Conservation (phyloP, 2,329 filamentous ascomycete genomes). For the Zasmidium cellare region DNA sequence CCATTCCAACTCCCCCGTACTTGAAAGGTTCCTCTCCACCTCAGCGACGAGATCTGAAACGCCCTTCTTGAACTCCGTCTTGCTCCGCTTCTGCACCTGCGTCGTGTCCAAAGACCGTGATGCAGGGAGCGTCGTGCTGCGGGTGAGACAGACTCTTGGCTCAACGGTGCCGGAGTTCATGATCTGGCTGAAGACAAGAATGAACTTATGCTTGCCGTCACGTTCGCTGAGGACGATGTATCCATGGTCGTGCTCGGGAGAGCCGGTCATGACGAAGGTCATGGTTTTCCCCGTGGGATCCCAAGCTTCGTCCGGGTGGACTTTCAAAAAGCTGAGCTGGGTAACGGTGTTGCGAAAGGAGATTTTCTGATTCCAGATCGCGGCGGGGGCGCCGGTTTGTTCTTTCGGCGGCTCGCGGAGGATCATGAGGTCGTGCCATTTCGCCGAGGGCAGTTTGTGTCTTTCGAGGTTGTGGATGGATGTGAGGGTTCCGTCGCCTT, state of each 20-base stretch:
- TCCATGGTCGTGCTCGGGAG: conserved; percentile 16
- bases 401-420: conserved; percentile 13
- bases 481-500: conserved; percentile 12
- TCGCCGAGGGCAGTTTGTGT: conserved; percentile 10
- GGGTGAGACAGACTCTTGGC: conserved; percentile 15
- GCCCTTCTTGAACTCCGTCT: conserved; percentile 20
- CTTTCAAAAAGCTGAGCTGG: conserved; percentile 9
- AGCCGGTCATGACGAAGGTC: conserved; percentile 19
- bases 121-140: conserved; percentile 8
- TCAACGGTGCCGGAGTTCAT: conserved; percentile 13
- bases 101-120: neutral
- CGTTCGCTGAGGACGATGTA: conserved; percentile 18
- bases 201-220: conserved; percentile 20
- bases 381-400: conserved; percentile 8
- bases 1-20: conserved; percentile 18
- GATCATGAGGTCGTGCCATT: conserved; percentile 20
- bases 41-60: conserved; percentile 13
- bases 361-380: conserved; percentile 23
- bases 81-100: conserved; percentile 3
- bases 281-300: conserved; percentile 8
- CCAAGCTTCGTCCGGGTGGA: conserved; percentile 17
- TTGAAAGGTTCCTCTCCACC: conserved; percentile 10
- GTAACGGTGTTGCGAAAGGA: conserved; percentile 14
- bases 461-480: conserved; percentile 20
- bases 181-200: conserved; percentile 16